Base-by-base conservation (phyloP, 495 filamentous ascomycete genomes). In the Aspergillus diversus region DNA sequence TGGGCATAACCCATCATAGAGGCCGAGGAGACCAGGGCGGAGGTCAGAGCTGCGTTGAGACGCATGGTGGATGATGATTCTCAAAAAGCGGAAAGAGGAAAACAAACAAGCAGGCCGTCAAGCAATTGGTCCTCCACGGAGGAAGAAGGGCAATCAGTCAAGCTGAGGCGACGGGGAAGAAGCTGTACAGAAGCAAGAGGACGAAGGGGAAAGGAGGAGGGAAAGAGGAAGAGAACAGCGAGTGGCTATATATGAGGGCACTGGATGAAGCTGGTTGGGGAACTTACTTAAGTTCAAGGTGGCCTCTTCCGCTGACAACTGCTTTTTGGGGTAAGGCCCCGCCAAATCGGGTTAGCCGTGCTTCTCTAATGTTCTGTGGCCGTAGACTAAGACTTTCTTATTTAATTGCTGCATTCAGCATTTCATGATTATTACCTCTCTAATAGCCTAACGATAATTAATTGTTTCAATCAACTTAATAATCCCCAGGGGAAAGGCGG, bases 1-100 rank as follows among this genome's bases (percentile, higher is more conserved):
- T 84, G 83, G 68, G 85, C 90, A 60, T 84, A 82, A 73, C 89
- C 86, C 66, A 93, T 77, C 61, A 95, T 77, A 67, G 88, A 86
- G 64, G 89, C 87, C 71, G 89, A 86, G 67, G 89, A 86, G 70
- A 84, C 82, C 68, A 88, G 78, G 64, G 84, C 83, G 56, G 82
- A 82, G 64, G 90, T 84, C 68, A 89, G 74, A 65, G 86, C 88
- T 63, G 86, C 81, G 75, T 90, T 85, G 79, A 92, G 86, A 79
- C 92, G 89, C 89, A 91, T 94, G 78, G 81, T 90, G 79, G 72
- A 71, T 59, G 65, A 49, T 54, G 21, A 39, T 13, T 57, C 60
- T 33, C 46, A 39, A 31, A 65, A 63, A 55, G 55, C 55, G 65
- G 46, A 56, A 59, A 61, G 68, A 63, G 57, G 63, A 57, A 64